Base-by-base conservation (phyloP, 805 yeast genomes). In the Saccharomycopsis malanga region DNA sequence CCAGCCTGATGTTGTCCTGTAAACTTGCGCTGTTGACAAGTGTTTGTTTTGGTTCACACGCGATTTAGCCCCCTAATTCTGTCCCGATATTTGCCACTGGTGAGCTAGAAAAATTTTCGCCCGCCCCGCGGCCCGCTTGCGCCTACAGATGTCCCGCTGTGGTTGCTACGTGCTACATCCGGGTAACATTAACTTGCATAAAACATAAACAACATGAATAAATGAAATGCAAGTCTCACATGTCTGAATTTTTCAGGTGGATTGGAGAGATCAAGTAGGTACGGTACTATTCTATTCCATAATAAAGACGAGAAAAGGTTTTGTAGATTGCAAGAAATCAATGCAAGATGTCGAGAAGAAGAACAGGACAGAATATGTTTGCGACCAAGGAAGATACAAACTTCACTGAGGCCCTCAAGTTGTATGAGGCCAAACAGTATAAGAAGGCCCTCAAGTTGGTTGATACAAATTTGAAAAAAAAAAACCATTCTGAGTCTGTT, bases 341-440 rank as follows among this genome's bases (percentile, higher is more conserved):
- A 23, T 3, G 17, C 25, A 30, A 3, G 15, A 45, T 39, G 48
- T 17, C 36, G 4, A 41, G 53, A 37, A 23, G 49, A 45, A 39
- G 49, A 42, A 18, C 17, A 2, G 35, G 32, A 24, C 34, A 36
- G 34, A 25, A 42, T 15, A 39, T 46, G 23, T 61, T 59, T 48
- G 64, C 61, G 52, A 62, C 63, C 27, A 87, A 85, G 62, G 95
- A 87, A 54, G 91, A 84, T 48, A 71, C 73, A 27, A 77, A 77
- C 53, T 88, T 91, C 68, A 74, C 82, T 49, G 85, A 83, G 55
- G 96, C 96, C 1, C 71, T 93, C 57, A 79, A 79, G 56, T 72
- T 85, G 25, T 93, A 87, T 58, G 98, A 93, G 60, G 61, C 73
- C 41, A 87, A 86, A 62, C 88, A 87, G 63, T 89, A 89, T 70